Base-by-base conservation (phyloP, 2,329 filamentous ascomycete species). In the Alternaria panax region DNA sequence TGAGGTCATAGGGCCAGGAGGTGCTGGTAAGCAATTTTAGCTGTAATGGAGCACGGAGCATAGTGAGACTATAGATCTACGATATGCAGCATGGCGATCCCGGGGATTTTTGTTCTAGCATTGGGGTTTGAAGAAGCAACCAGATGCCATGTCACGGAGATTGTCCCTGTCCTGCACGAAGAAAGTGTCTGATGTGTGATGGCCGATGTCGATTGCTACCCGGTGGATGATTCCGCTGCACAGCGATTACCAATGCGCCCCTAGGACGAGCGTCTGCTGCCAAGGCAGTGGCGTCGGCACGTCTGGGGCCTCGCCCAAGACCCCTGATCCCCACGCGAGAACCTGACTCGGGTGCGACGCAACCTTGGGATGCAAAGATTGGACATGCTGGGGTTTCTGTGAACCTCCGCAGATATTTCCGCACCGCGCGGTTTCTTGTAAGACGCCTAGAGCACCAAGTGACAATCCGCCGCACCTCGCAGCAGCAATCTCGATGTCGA, bases 1-100 rank as follows among this genome's bases (percentile, higher is more conserved):
- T 47, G 38, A 36, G 43, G 30, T 34, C 22, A 43, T 34, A 24
- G 32, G 50, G 40, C 41, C 51, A 54, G 45, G 41, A 47, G 38
- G 38, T 50, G 48, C 41, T 59, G 45, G 57, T 34, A 51, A 63
- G 63, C 60, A 65, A 68, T 69, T 64, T 57, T 20, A 48, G 36
- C 45, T 48, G 20, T 64, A 56, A 60, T 56, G 60, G 56, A 68
- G 64, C 65, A 67, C 57, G 57, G 65, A 58, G 62, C 57, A 64
- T 50, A 30, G 32, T n/a, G 45, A 34, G 47, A 32, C 46, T 46
- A 18, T 60, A 63, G 61, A 63, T 42, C 43, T 27, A 43, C 30
- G 57, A 48, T 24, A 36, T 34, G 54, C 45, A 55, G 43, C 11
- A 43, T 32, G 54, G 45, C n/a, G 47, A 25, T 59, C 20, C 47